These are phyloP conservation scores for Trametes polyzona DNA, from an alignment of 1,284 basidiomycete genomes.

Conservation along the genomic window DNA sequence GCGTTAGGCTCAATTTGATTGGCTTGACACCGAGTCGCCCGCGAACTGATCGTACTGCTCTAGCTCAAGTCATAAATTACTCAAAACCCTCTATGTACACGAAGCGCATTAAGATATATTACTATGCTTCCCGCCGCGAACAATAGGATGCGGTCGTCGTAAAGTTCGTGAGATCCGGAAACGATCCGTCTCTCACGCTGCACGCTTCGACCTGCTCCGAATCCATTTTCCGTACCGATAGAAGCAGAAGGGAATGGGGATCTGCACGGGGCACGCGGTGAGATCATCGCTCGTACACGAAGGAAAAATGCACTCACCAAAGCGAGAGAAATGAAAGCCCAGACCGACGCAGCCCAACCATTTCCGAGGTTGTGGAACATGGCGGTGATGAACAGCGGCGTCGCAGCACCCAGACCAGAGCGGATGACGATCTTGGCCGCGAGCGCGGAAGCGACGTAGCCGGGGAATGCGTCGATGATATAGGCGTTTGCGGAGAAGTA, in stretches of 20 bases:
- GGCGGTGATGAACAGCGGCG: conserved; percentile 65
- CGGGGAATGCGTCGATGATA: conserved; percentile 63
- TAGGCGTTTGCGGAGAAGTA: conserved; percentile 50
- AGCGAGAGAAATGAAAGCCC: conserved; percentile 44
- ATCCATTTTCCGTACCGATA: conserved; percentile 15
- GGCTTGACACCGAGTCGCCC: too few species aligned
- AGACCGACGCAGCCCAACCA: conserved; percentile 52
- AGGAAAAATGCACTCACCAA: conserved; percentile 31
- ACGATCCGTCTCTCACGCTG: neutral
- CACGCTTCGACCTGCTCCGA: conserved; percentile 15
- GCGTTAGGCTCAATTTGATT: too few species aligned
- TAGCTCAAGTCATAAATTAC: too few species aligned
- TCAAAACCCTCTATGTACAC: too few species aligned
- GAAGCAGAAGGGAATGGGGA: conserved; percentile 17
- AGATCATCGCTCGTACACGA: too few species aligned
- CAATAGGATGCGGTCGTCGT: neutral
- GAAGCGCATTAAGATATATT: too few species aligned
- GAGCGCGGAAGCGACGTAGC: conserved; percentile 74
- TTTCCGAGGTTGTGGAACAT: conserved; percentile 55
- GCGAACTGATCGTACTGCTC: too few species aligned
- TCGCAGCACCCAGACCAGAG: conserved; percentile 65
- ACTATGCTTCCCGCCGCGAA: neutral
- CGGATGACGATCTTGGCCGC: conserved; percentile 74
- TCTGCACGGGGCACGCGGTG: neutral
- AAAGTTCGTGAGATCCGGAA: neutral